These are phyloP conservation scores for Puccinia hordei DNA, from an alignment of 1,284 basidiomycete genomes.

Conservation along the genomic window DNA sequence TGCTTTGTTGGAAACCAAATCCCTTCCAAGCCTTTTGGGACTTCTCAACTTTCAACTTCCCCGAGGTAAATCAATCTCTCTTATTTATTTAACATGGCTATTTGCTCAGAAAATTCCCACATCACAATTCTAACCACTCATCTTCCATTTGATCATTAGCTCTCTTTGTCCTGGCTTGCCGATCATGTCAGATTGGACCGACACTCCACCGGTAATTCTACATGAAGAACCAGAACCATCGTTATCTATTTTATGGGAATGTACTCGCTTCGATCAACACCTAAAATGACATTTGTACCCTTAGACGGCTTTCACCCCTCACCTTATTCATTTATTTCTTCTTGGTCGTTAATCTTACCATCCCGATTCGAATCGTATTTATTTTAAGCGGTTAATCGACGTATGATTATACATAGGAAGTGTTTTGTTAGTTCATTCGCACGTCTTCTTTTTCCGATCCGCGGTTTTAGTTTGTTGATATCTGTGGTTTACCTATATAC, in stretches of 20 bases:
- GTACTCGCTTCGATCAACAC: background rate
- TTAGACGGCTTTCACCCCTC: too few relatives aligned
- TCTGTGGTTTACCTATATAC: background rate
- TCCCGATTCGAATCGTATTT: background rate
- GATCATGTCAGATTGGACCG: conserved; percentile 9
- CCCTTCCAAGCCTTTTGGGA: background rate
- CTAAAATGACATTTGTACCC: background rate
- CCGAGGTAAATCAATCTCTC: conserved; percentile 6
- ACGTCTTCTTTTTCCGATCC: background rate
- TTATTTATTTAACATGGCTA: background rate
- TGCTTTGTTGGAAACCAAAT: conserved; percentile 31
- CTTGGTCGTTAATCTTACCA: background rate
- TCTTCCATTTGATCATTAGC: background rate
- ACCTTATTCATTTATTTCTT: too few relatives aligned
- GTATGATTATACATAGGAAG: background rate
- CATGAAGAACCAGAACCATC: conserved; percentile 18
- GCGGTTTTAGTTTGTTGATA: background rate
- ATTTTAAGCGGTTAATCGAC: background rate
- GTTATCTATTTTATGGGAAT: conserved; percentile 15
- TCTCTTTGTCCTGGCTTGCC: conserved; percentile 14
- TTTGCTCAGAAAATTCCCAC: background rate
- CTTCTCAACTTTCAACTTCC: background rate
- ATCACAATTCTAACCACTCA: background rate
- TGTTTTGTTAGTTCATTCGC: background rate
- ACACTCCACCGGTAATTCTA: background rate